Evolutionary conservation across 768 basidiomycete species (phyloP).

Genomic region (Aureoboletus auriporus): DNA sequence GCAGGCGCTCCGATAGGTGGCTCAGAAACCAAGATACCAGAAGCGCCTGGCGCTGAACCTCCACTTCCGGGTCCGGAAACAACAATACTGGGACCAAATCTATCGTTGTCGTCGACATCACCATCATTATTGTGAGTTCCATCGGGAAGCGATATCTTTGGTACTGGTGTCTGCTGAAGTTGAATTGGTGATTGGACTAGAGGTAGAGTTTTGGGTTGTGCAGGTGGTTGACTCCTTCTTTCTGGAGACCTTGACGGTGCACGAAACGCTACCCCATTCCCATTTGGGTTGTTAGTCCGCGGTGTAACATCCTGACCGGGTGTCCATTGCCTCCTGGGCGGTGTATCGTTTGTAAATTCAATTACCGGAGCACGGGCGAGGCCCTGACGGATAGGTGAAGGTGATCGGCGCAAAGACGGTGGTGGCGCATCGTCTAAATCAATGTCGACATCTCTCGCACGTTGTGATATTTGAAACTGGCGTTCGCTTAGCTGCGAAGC

Average conservation of each 20-base stretch:
- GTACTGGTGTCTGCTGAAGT: conserved; percentile 35
- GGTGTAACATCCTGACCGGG: conserved; percentile 17
- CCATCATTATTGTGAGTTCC: conserved; percentile 4
- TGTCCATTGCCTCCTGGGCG: conserved; percentile 27
- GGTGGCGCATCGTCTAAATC: conserved; percentile 43
- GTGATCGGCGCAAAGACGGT: conserved; percentile 37
- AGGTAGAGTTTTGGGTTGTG: conserved; percentile 2
- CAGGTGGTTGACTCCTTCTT: conserved; percentile 4
- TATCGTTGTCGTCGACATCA: background rate
- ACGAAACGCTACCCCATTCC: conserved; percentile 8
- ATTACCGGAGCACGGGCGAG: conserved; percentile 22
- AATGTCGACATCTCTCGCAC: conserved; percentile 20
- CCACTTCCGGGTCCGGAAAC: conserved; percentile 19
- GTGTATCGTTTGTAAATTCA: conserved; percentile 27
- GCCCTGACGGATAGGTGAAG: conserved; percentile 21
- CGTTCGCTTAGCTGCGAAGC: conserved; percentile 20
- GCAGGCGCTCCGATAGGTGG: conserved; percentile 21
- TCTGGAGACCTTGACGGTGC: conserved; percentile 16
- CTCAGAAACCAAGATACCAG: conserved; percentile 16
- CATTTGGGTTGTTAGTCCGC: conserved; percentile 7
- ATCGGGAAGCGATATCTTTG: conserved; percentile 37
- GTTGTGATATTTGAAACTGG: conserved; percentile 22
- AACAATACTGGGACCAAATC: conserved; percentile 26
- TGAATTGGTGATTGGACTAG: conserved; percentile 3
- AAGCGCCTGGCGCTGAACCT: conserved; percentile 20